Evolutionary conservation across 129 eudicot genomes (phyloP).

Genomic region (Tanacetum coccineum): DNA sequence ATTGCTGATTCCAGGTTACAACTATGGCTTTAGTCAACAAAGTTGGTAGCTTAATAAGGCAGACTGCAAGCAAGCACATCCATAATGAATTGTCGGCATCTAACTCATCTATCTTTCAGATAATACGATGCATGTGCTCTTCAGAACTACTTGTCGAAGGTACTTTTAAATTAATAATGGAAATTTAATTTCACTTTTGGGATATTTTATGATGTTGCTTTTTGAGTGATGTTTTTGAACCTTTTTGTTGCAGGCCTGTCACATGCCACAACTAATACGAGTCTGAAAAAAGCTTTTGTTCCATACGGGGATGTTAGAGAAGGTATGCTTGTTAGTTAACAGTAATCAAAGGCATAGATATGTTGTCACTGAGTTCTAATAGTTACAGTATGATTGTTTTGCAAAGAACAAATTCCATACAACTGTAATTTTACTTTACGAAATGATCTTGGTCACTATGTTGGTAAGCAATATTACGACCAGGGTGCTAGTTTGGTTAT

Average conservation of each 20-base stretch:
- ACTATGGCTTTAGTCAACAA: constrained; percentile 73
- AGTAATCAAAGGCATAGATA: too few relatives aligned
- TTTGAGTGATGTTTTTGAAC: background rate
- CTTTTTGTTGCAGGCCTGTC: constrained; percentile 62
- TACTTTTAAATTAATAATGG: constrained; percentile 15
- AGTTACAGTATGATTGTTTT: too few relatives aligned
- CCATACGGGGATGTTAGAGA: background rate
- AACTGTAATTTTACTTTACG: too few relatives aligned
- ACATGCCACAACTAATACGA: constrained; percentile 26
- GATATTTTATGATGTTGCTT: background rate
- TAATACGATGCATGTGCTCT: constrained; percentile 75
- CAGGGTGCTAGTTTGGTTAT: too few relatives aligned
- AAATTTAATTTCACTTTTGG: background rate
- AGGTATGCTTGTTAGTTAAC: background rate
- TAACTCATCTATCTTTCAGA: constrained; percentile 54
- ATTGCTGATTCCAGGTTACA: constrained; percentile 30
- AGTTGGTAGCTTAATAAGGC: constrained; percentile 50
- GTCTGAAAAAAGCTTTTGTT: background rate
- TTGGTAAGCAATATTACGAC: too few relatives aligned
- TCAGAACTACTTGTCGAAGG: constrained; percentile 82
- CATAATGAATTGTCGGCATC: constrained; percentile 46
- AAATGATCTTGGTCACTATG: too few relatives aligned
- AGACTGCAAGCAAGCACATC: constrained; percentile 41
- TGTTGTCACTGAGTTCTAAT: too few relatives aligned
- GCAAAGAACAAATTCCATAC: too few relatives aligned